Conservation (phyloP, 163 green algal genomes). For the Chloromonas sp. region DNA sequence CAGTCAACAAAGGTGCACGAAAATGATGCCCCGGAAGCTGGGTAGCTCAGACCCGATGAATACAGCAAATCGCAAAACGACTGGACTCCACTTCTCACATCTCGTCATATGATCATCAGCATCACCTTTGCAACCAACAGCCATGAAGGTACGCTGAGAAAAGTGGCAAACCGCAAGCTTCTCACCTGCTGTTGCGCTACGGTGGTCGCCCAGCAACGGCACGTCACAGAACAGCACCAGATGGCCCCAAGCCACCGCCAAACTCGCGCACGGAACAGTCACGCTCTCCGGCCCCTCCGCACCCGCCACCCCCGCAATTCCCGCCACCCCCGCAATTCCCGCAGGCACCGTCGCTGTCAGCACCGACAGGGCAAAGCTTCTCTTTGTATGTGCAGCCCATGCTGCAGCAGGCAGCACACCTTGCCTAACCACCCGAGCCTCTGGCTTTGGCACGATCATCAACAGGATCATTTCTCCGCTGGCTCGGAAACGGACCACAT, state of each 20-base stretch:
- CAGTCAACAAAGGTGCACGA: too few relatives aligned
- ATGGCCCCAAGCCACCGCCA: constrained; percentile 38
- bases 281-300: neutral
- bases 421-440: neutral
- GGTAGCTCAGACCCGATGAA: too few relatives aligned
- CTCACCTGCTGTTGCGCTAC: constrained; percentile 1
- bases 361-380: neutral
- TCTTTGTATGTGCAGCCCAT: neutral
- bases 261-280: constrained; percentile 13
- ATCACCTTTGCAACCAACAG: neutral
- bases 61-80: too few relatives aligned
- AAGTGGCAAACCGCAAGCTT: neutral
- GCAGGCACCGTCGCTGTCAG: neutral
- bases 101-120: too few relatives aligned
- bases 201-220: constrained; percentile 45
- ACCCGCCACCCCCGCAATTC: neutral
- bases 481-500: constrained; percentile 39
- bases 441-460: constrained; percentile 20
- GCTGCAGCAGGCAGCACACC: neutral
- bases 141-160: neutral
- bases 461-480: constrained; percentile 33
- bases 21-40: too few relatives aligned
- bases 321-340: constrained; percentile 1
- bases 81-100: too few relatives aligned
- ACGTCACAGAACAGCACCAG: constrained; percentile 42